Evolutionary conservation across 2,329 filamentous ascomycete species (phyloP).

Genomic region (Achaetomium macrosporum): DNA sequence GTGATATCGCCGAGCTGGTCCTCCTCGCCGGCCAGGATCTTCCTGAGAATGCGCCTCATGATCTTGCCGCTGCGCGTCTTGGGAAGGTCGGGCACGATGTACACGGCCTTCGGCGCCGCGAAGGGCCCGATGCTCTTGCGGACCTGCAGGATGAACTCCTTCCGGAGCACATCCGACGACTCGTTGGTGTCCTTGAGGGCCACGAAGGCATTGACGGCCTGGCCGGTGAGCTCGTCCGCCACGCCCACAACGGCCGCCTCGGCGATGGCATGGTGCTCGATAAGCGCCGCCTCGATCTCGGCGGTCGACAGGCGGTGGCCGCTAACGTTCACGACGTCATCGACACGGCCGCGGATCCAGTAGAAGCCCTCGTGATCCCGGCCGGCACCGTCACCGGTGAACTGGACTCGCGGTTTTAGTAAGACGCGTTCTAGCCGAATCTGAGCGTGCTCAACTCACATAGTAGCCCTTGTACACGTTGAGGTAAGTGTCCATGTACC

Average conservation of each 20-base stretch:
- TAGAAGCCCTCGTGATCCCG: constrained; percentile 98
- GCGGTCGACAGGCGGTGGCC: constrained; percentile 94
- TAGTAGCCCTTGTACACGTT: constrained; percentile 98
- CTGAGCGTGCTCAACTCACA: constrained; percentile 48
- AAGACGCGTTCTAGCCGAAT: too few species aligned
- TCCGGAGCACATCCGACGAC: constrained; percentile 71
- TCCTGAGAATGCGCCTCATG: constrained; percentile 93
- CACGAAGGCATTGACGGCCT: constrained; percentile 96
- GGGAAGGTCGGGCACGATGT: constrained; percentile 84
- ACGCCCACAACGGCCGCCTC: constrained; percentile 96
- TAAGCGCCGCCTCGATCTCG: constrained; percentile 93
- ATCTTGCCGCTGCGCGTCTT: constrained; percentile 99
- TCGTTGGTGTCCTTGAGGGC: constrained; percentile 82
- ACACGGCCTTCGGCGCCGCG: constrained; percentile 90
- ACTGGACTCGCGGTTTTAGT: constrained; percentile 40
- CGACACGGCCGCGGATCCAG: constrained; percentile 98
- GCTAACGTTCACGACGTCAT: constrained; percentile 97
- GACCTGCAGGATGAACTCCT: constrained; percentile 90
- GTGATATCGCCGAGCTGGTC: constrained; percentile 91
- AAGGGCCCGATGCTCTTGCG: constrained; percentile 97
- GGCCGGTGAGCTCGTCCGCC: constrained; percentile 86
- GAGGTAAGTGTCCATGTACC: constrained; percentile 97
- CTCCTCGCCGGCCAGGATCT: constrained; percentile 95
- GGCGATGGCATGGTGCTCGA: constrained; percentile 84
- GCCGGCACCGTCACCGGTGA: constrained; percentile 88